Base-by-base conservation (phyloP, 371 early-diverging fungal genomes). In the Apophysomyces trapeziformis region DNA sequence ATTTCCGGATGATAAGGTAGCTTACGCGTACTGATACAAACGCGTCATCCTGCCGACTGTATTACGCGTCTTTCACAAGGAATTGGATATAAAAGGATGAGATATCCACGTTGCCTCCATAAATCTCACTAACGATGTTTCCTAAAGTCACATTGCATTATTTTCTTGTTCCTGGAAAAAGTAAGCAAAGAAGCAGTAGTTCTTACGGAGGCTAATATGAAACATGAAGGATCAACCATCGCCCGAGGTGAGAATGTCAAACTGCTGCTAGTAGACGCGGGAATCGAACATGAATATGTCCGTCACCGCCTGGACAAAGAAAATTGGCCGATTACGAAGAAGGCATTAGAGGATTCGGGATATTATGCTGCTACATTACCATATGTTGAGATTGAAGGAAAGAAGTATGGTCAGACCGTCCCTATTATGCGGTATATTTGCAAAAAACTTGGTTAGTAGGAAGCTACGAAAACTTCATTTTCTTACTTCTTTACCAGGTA, bases 221-320 rank as follows among this genome's bases (percentile, higher is more conserved):
- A 5, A 50, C 4, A 21, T 2, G 2, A 21, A 50, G 54, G 54
- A 9, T 26, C 58, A 41, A 46, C 58, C n/a, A 35, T 32, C 14
- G 57, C 11, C 14, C 26, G 35, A 11, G 68, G 58, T 39, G 68
- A 63, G 13, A 37, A 39, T 36, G 43, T 68, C 26, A 58, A 58
- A 6, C 32, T 68, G 14, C 21, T 68, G 16, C 50, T 68, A 11
- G 43, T 58, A 35, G 68, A 68, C 43, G 57, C 68, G 36, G 68
- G 63, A 5, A 58, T 68, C 8, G 37, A 26, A 14, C 44, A 63
- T 47, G 39, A 62, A 26, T 68, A 63, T 37, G 41, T 54, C 11
- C 47, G 58, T 14, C 54, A 50, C 21, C 8, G 9, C 21, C 21
- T 50, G 5, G 54, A 50, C 54, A 50, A 50, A 21, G 54, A 50